A percentile compares a stretch with the other conserved stretches of the same genome.
phyloP scores from a whole-genome alignment of 2,329 filamentous ascomycete genomes.

The Fusarium gaditjirri region DNA sequence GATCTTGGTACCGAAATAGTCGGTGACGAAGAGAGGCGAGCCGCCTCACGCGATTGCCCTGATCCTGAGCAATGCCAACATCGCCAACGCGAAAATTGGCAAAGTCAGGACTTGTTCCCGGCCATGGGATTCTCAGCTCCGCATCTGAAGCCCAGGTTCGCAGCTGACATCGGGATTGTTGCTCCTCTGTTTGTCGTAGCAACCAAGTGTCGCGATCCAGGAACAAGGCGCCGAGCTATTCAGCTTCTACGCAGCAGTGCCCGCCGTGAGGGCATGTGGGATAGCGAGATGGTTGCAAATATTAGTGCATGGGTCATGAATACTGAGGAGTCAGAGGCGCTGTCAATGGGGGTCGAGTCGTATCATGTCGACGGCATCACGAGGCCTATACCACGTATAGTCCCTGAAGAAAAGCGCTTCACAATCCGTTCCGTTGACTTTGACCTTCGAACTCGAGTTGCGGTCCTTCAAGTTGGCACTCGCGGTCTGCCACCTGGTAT shows the following conservation, averaged over 20 bases:
- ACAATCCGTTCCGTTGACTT: constrained; percentile 68
- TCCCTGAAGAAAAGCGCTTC: constrained; percentile 65
- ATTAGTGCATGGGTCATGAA: constrained; percentile 66
- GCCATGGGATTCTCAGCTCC: constrained; percentile 57
- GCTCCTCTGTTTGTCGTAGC: constrained; percentile 73
- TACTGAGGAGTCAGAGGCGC: constrained; percentile 62
- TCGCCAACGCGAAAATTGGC: constrained; percentile 33
- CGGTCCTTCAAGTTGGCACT: constrained; percentile 64
- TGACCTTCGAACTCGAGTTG: constrained; percentile 62
- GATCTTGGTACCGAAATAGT: constrained; percentile 69
- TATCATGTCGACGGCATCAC: constrained; percentile 7
- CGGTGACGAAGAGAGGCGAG: constrained; percentile 65
- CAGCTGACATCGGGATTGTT: constrained; percentile 71
- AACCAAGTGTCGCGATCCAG: constrained; percentile 70
- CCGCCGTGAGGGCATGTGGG: constrained; percentile 76
- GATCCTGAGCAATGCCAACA: constrained; percentile 58
- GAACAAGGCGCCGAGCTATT: constrained; percentile 68
- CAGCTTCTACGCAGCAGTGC: constrained; percentile 68
- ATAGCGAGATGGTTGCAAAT: constrained; percentile 67
- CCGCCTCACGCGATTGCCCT: constrained; percentile 58
- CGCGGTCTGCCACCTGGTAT: constrained; percentile 60
- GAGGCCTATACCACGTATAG: constrained; percentile 38
- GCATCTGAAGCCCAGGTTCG: constrained; percentile 71
- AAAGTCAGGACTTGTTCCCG: constrained; percentile 49
- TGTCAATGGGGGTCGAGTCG: constrained; percentile 39